Base-by-base conservation (phyloP, 768 basidiomycete species). In the Kwoniella europaea region DNA sequence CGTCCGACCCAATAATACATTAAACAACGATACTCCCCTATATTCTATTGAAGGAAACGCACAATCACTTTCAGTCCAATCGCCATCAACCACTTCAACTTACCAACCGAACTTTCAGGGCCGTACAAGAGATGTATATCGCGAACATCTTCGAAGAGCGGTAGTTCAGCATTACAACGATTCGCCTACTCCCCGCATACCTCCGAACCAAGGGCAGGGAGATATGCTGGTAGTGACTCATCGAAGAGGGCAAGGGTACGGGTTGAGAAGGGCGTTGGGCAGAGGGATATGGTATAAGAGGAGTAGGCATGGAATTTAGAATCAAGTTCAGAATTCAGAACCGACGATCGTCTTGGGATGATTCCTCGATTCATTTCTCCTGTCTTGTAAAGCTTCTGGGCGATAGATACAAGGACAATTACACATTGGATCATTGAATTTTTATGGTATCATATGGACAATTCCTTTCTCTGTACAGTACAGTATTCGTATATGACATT, bases 171-270 rank as follows among this genome's bases (percentile, higher is more conserved):
- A 43, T 2, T 54, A 59, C 44, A 59, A 59, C 57, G 66, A 35
- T 60, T 59, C 57, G 20, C 66, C 58, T 15, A 67, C 66, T 15
- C 66, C 56, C 20, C 42, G 41, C 27, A 57, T 7, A 46, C n/a
- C 42, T 41, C 16, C 13, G 24, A 18, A 61, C 20, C 35, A 22
- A 12, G 35, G 22, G 16, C 16, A 27, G 61, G 20, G 46, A 18
- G 22, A 63, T 63, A 60, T 43, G 35, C 35, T 43, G 20, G 35
- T 35, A 41, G 59, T 42, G 18, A 29, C 41, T 43, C 0, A 42
- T 60, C 35, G 22, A 42, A 20, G 35, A 35, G 18, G 41, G 35
- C 12, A 35, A 41, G 46, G 59, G 59, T 20, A n/a, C 15, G 22
- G 43, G 59, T 60, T 43, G 35, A 42, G 35, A 60, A 42, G 35